A percentile compares a stretch with the other conserved stretches of the same genome.
Evolutionary conservation across 208 protist species (phyloP).

Genomic region (Borovskyia barvae): DNA sequence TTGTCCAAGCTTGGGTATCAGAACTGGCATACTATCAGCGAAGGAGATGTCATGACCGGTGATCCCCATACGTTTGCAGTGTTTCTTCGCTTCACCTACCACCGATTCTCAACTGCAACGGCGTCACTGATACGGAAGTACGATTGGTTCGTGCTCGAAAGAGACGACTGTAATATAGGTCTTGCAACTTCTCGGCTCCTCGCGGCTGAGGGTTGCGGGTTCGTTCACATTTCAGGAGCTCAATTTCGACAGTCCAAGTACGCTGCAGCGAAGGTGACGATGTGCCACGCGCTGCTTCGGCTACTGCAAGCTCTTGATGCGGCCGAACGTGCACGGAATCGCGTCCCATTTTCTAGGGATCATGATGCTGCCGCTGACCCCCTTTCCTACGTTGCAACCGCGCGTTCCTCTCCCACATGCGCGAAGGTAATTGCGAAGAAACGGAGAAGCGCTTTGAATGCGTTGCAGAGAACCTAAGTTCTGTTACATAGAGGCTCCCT

Average conservation of each 20-base stretch:
- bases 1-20: slow-evolving; percentile 46
- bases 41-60: slow-evolving; percentile 43
- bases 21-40: slow-evolving; percentile 28
- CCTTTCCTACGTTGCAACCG: no score
- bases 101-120: slow-evolving; percentile 25
- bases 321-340: no score
- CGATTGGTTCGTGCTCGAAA: slow-evolving; percentile 53
- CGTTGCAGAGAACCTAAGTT: no score
- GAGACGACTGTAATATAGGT: slow-evolving; percentile 25
- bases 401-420: no score
- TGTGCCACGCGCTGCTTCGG: slow-evolving; percentile 37
- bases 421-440: no score
- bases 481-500: no score
- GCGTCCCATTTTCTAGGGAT: no score
- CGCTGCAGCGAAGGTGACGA: slow-evolving; percentile 31
- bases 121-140: slow-evolving; percentile 28
- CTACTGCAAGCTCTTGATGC: no score
- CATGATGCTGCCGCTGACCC: no score
- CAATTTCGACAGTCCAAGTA: slow-evolving; percentile 43
- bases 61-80: slow-evolving; percentile 35
- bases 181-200: slow-evolving; percentile 29
- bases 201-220: slow-evolving; percentile 4
- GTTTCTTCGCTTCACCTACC: slow-evolving; percentile 49
- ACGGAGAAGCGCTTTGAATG: no score
- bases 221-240: slow-evolving; percentile 14